These are phyloP conservation scores for Claviceps lovelessii DNA, from an alignment of 2,329 filamentous ascomycete genomes.

Conservation along the genomic window DNA sequence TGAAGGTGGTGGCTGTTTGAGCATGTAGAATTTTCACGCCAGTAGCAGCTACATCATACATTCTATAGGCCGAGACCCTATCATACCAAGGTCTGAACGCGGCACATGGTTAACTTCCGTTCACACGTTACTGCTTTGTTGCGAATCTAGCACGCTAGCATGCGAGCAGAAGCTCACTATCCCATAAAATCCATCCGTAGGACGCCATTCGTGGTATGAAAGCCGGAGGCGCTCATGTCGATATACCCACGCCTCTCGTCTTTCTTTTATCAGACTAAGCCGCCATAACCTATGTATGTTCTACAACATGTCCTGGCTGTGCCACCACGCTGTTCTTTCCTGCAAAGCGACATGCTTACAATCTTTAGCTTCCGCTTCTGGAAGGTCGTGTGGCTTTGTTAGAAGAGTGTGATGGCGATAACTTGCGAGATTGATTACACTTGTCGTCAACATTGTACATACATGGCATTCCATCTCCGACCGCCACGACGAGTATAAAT, in stretches of 20 bases:
- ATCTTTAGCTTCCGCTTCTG: conserved; percentile 7
- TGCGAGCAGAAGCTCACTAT: background rate
- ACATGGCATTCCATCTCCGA: background rate
- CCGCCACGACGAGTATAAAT: conserved; percentile 5
- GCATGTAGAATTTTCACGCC: too few relatives aligned
- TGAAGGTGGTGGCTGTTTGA: too few relatives aligned
- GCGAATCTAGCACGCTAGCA: background rate
- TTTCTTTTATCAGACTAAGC: background rate
- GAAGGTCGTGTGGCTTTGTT: conserved; percentile 5
- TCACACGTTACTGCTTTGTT: background rate
- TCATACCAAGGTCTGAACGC: background rate
- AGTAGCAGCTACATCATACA: too few relatives aligned
- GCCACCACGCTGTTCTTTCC: background rate
- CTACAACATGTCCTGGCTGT: background rate
- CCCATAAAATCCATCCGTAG: background rate
- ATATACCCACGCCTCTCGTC: background rate
- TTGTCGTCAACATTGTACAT: background rate
- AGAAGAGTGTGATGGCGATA: background rate
- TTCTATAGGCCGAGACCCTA: background rate
- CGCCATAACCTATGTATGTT: background rate
- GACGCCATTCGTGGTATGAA: background rate
- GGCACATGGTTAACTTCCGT: background rate
- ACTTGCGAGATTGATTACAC: background rate
- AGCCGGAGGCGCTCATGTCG: background rate
- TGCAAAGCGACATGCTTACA: background rate